Evolutionary conservation across 1,284 basidiomycete species (phyloP).

Genomic region (Pholiota adiposa): DNA sequence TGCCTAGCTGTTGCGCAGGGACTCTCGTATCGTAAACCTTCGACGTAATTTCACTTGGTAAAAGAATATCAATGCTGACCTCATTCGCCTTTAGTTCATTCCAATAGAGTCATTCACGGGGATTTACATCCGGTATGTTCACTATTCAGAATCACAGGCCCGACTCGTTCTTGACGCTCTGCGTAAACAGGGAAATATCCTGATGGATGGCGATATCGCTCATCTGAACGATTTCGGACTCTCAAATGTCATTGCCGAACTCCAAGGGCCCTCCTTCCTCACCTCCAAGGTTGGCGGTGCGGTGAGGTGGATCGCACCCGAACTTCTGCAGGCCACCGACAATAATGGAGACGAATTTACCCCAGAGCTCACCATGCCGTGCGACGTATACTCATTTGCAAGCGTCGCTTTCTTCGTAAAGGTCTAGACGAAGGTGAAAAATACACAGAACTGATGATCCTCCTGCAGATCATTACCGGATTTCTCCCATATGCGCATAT

Average conservation of each 20-base stretch:
- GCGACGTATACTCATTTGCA: neutral
- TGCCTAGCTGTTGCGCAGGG: conserved; percentile 1
- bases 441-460: no score
- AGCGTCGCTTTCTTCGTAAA: neutral
- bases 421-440: no score
- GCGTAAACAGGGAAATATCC: conserved; percentile 31
- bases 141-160: no score
- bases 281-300: conserved; percentile 37
- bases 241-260: conserved; percentile 37
- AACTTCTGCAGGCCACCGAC: conserved; percentile 24
- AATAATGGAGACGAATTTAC: neutral
- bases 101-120: conserved; percentile 25
- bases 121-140: conserved; percentile 27
- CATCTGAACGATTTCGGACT: conserved; percentile 41
- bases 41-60: neutral
- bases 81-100: no score
- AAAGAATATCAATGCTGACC: no score
- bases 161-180: no score
- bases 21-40: neutral
- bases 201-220: conserved; percentile 33
- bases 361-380: neutral
- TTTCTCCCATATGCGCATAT: neutral
- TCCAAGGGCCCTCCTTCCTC: conserved; percentile 30
- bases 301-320: conserved; percentile 34
- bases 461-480: neutral